These are phyloP conservation scores for Chloromonas sp. DNA, from an alignment of 163 green algal genomes.

Conservation along the genomic window DNA sequence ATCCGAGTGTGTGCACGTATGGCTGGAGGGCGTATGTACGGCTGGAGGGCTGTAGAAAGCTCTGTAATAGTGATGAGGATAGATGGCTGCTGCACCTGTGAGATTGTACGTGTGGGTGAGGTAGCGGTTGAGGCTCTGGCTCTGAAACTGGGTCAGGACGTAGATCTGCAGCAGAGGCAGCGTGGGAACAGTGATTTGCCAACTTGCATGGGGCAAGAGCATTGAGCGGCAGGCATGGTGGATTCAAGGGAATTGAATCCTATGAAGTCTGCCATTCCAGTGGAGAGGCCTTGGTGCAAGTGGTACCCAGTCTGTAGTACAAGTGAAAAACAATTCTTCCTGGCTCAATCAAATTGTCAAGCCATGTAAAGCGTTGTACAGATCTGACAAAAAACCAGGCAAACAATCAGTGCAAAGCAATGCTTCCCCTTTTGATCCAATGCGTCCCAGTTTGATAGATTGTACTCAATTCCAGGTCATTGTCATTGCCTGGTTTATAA, in stretches of 20 bases:
- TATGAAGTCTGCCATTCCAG: no score
- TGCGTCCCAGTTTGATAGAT: no score
- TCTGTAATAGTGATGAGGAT: neutral
- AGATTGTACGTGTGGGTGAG: conserved; percentile 78
- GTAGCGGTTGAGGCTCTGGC: conserved; percentile 84
- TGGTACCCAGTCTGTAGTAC: no score
- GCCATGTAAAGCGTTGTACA: no score
- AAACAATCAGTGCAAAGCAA: no score
- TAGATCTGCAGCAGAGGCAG: conserved; percentile 54
- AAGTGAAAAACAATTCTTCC: no score
- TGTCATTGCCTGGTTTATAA: no score
- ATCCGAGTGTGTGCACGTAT: neutral
- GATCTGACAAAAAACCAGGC: neutral
- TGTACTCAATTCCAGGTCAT: no score
- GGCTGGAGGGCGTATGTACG: neutral
- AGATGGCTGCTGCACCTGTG: conserved; percentile 17
- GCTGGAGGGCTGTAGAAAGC: neutral
- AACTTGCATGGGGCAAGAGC: neutral
- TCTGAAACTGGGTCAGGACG: conserved; percentile 87
- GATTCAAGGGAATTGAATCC: neutral
- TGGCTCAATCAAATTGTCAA: no score
- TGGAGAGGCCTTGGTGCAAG: no score
- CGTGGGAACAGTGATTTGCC: neutral
- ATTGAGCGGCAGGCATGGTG: neutral
- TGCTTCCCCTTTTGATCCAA: no score